Base-by-base conservation (phyloP, 768 basidiomycete genomes). In the Macrolepiota fuliginosa region DNA sequence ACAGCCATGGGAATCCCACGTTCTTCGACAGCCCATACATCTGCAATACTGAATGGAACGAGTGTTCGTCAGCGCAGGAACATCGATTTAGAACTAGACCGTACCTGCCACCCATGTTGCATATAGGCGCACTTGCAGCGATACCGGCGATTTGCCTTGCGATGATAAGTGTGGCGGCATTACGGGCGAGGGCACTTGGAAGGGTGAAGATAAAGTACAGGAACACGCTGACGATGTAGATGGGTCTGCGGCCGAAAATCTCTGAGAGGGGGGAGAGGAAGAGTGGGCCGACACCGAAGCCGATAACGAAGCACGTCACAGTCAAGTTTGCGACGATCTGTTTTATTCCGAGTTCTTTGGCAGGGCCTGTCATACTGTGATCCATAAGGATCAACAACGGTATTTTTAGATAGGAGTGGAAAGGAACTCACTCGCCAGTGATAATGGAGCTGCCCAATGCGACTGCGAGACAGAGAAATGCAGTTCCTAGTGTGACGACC, bases 1-100 rank as follows among this genome's bases (percentile, higher is more conserved):
- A 81, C 42, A 1, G 79, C 77, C 72, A 83, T 82, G 5, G 82
- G 80, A n/a, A 79, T 67, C 15, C 79, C 79, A 10, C 80, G 73
- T 1, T 77, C 71, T 56, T 78, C 72, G 5, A 79, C 69, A 4
- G 69, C 68, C 77, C 78, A 80, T 5, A 79, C 66, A 66, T 81
- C 80, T 3, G 79, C 74, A 46, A 81, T 66, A 64, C 72, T 72
- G 50, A 42, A 42, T 7, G 15, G 6, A 6, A 42, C n/a, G n/a
- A 6, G 17, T 42, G 6, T n/a, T 5, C 13, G 40, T 42, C 40
- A 42, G 17, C 5, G 15, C 5, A 15, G 17, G 13, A n/a, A 42
- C 15, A 6, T 2, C 13, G 32, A 45, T 11, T 11, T 4, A 25
- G 27, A 32, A 15, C 25, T 29, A 29, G 17, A 2, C 15, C 12